A percentile compares a stretch with the other conserved stretches of the same genome.
Conservation (phyloP, 2,329 filamentous ascomycete species). For the Colletotrichum zoysiae region DNA sequence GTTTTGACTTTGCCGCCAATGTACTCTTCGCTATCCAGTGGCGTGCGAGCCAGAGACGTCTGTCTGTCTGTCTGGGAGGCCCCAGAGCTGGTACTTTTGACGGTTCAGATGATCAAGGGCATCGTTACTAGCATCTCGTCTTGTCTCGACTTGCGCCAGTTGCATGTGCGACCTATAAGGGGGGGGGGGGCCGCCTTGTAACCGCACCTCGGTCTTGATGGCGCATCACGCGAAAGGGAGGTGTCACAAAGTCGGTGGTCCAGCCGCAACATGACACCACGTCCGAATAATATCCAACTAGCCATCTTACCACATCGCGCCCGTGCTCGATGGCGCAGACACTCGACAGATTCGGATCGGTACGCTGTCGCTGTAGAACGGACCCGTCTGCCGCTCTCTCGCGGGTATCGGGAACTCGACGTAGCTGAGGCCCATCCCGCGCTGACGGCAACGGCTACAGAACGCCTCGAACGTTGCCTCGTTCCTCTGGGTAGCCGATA, state of each 20-base stretch:
- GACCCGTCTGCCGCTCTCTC: conserved; percentile 64
- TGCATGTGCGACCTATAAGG: conserved; percentile 11
- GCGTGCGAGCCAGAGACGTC: not conserved
- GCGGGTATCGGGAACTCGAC: conserved; percentile 57
- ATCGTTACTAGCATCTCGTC: not conserved
- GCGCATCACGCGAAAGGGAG: not conserved
- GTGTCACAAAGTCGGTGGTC: not conserved
- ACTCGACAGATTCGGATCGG: conserved; percentile 67
- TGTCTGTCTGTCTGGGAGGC: too few species aligned
- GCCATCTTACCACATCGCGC: conserved; percentile 26
- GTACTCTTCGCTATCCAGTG: conserved; percentile 1
- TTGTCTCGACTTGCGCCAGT: not conserved
- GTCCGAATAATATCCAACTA: not conserved
- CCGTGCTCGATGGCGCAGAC: conserved; percentile 27
- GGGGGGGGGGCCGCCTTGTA: not conserved
- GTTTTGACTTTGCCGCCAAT: not conserved
- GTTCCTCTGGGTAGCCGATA: conserved; percentile 80
- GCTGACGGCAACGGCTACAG: conserved; percentile 66
- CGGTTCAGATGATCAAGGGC: not conserved
- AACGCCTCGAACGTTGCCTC: conserved; percentile 76
- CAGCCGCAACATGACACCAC: not conserved
- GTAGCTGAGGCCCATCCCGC: conserved; percentile 57
- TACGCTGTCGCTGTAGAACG: conserved; percentile 73
- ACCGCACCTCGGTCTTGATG: not conserved
- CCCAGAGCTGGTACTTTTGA: not conserved